Evolutionary conservation across 1,284 basidiomycete genomes (phyloP).

Genomic region (Meripilus lineatus): DNA sequence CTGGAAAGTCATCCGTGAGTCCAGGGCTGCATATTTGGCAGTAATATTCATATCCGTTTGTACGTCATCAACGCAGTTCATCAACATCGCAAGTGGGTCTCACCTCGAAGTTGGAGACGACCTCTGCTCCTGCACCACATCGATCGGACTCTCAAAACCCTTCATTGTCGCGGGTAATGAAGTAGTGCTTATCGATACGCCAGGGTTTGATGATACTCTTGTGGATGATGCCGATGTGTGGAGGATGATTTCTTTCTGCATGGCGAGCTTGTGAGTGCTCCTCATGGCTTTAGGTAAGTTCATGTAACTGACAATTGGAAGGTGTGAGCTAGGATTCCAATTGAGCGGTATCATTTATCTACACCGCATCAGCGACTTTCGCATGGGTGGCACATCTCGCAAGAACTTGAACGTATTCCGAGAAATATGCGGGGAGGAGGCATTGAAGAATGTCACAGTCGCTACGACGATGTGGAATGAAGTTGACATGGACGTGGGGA

Average conservation of each 20-base stretch:
- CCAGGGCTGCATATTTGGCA: not conserved
- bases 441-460: conserved; percentile 42
- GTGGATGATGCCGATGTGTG: conserved; percentile 34
- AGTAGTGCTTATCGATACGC: conserved; percentile 30
- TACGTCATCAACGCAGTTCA: conserved; percentile 15
- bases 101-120: conserved; percentile 9
- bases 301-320: conserved; percentile 11
- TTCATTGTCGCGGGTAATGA: conserved; percentile 28
- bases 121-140: conserved; percentile 14
- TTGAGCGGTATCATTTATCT: conserved; percentile 47
- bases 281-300: not conserved
- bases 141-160: conserved; percentile 14
- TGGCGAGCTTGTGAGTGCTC: conserved; percentile 1
- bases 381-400: conserved; percentile 42
- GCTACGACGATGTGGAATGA: conserved; percentile 48
- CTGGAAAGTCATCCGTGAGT: conserved; percentile 15
- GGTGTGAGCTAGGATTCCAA: conserved; percentile 31
- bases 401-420: conserved; percentile 46
- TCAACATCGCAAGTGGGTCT: conserved; percentile 17
- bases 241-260: conserved; percentile 24
- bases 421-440: conserved; percentile 42
- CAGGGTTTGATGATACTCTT: conserved; percentile 33
- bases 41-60: not conserved
- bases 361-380: conserved; percentile 46
- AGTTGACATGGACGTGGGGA: conserved; percentile 18